Conservation (phyloP, 1,139 yeast species). For the Geotrichum aggregatum region DNA sequence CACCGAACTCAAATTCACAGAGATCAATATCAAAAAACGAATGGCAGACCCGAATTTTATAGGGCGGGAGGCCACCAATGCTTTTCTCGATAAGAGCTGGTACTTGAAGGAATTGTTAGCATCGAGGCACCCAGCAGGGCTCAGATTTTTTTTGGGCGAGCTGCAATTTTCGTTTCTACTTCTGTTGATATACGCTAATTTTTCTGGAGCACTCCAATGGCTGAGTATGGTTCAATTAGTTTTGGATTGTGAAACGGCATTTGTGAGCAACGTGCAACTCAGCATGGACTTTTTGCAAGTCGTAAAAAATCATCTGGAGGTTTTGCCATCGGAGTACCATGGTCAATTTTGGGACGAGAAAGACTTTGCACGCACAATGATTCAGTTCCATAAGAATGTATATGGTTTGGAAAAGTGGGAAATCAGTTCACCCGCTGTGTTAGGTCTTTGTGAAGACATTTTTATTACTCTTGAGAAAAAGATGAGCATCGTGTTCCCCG, state of each 20-base stretch:
- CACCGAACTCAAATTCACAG: conserved; percentile 38
- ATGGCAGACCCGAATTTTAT: conserved; percentile 37
- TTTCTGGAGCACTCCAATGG: conserved; percentile 48
- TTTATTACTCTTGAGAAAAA: conserved; percentile 4
- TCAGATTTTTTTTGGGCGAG: conserved; percentile 38
- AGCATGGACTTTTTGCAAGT: conserved; percentile 33
- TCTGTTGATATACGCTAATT: conserved; percentile 43
- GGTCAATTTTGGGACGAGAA: conserved; percentile 36
- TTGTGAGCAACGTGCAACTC: conserved; percentile 23
- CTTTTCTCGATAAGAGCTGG: conserved; percentile 46
- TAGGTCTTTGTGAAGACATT: conserved; percentile 3
- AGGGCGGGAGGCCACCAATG: conserved; percentile 38
- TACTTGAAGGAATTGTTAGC: conserved; percentile 37
- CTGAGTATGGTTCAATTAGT: conserved; percentile 40
- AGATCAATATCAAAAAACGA: conserved; percentile 39
- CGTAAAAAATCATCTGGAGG: conserved; percentile 35
- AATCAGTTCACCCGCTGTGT: neutral
- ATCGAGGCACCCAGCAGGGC: conserved; percentile 23
- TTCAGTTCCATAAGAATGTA: conserved; percentile 22
- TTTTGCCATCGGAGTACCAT: conserved; percentile 42
- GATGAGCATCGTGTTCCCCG: conserved; percentile 5
- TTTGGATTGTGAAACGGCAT: conserved; percentile 32
- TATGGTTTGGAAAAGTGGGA: conserved; percentile 14
- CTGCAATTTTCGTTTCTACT: conserved; percentile 42
- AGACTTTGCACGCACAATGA: conserved; percentile 25